Conservation (phyloP, 768 basidiomycete genomes). For the Agrocybe praecox region DNA sequence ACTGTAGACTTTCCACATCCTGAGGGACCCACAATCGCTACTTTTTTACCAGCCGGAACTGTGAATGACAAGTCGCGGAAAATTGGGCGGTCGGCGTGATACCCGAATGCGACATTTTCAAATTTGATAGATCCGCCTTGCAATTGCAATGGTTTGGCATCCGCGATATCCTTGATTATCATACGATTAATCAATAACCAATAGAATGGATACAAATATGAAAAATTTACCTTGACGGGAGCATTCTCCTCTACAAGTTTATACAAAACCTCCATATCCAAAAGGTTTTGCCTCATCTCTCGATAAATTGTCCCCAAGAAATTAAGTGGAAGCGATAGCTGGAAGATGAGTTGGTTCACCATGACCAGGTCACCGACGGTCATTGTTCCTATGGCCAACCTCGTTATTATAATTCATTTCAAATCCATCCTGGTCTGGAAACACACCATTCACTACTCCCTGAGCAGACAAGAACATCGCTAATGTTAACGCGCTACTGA, state of each 20-base stretch:
- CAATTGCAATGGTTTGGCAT: constrained; percentile 67
- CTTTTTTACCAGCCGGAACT: constrained; percentile 94
- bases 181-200: background rate
- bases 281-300: constrained; percentile 91
- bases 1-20: constrained; percentile 98
- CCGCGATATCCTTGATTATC: constrained; percentile 59
- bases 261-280: constrained; percentile 97
- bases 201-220: background rate
- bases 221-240: constrained; percentile 55
- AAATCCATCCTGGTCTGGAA: background rate
- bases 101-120: constrained; percentile 89
- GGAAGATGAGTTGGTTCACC: constrained; percentile 99
- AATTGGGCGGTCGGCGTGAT: constrained; percentile 91
- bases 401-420: background rate
- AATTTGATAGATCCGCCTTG: constrained; percentile 89
- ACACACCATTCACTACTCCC: constrained; percentile 84
- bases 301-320: constrained; percentile 98
- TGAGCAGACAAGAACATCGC: constrained; percentile 98
- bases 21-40: constrained; percentile 95
- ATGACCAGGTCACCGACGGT: constrained; percentile 98
- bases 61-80: constrained; percentile 88
- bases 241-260: constrained; percentile 84
- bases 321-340: constrained; percentile 93
- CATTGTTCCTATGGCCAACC: constrained; percentile 79
- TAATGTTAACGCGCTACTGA: constrained; percentile 88